These are phyloP conservation scores for Camillea tinctor DNA, from an alignment of 2,329 filamentous ascomycete genomes.

Conservation along the genomic window DNA sequence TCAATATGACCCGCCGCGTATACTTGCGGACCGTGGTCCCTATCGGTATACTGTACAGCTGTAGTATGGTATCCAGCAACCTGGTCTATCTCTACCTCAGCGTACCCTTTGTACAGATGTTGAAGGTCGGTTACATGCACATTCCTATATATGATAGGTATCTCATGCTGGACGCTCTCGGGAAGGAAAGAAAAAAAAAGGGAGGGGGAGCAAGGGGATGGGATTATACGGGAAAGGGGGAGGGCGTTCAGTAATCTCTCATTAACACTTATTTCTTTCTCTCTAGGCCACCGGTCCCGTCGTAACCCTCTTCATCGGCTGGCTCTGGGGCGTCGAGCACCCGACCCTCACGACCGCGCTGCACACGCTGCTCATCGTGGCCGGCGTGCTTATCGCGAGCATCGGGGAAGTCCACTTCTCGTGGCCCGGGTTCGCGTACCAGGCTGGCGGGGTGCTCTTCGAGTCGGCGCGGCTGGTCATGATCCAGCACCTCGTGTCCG, in stretches of 20 bases:
- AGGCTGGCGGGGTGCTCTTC: constrained; percentile 73
- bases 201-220: too few relatives aligned
- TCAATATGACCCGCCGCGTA: constrained; percentile 59
- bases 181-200: background rate
- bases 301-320: constrained; percentile 64
- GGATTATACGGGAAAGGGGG: too few relatives aligned
- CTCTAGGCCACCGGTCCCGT: constrained; percentile 61
- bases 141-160: background rate
- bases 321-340: constrained; percentile 53
- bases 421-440: constrained; percentile 64
- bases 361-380: constrained; percentile 52
- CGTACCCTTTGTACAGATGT: constrained; percentile 70
- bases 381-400: constrained; percentile 52
- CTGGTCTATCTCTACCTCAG: constrained; percentile 66
- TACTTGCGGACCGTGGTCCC: constrained; percentile 64
- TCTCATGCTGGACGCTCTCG: too few relatives aligned
- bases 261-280: constrained; percentile 20
- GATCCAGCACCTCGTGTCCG: constrained; percentile 79
- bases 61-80: constrained; percentile 66
- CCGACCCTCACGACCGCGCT: constrained; percentile 44
- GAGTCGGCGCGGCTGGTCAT: constrained; percentile 81
- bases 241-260: background rate
- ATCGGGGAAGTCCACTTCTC: constrained; percentile 68
- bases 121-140: constrained; percentile 47
- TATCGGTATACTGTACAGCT: constrained; percentile 64